Base-by-base conservation (phyloP, 1,284 basidiomycete species). In the Ceratobasidium sp. region DNA sequence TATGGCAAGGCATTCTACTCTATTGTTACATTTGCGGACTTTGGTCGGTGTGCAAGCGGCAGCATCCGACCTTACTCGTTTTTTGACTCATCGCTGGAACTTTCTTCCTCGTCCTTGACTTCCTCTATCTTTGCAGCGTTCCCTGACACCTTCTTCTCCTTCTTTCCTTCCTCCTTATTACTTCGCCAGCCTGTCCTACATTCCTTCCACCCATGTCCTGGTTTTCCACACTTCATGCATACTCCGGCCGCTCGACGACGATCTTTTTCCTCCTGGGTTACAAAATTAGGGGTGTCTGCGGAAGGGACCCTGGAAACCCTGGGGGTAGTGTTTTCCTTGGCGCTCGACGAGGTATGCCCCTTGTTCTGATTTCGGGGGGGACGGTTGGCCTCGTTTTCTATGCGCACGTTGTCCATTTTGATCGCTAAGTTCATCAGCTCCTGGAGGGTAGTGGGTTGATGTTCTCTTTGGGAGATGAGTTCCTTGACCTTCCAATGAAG, bases 141-240 rank as follows among this genome's bases (percentile, higher is more conserved):
- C 23, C 1, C 55, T 3, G 30, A 38, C 1, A 38, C 55, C 55
- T 58, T 58, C 32, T 38, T n/a, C 4, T 38, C 30, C 23, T 26
- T 35, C 30, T 58, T 38, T n/a, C n/a, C n/a, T n/a, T n/a, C n/a
- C n/a, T n/a, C n/a, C n/a, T n/a, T n/a, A n/a, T n/a, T n/a, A n/a
- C n/a, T n/a, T n/a, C 30, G 23, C 61, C 61, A 50, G 5, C 61
- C 44, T n/a, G 21, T 49, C 0, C 23, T 23, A 32, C 61, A 63
- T 3, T 63, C 23, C 21, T 63, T 32, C 5, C 26, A 14, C 9
- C 13, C 35, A 32, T 63, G 61, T 16, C 61, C 61, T 49, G 8
- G 1, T 14, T 46, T 6, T 14, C 41, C 44, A n/a, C 61, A 63
- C 23, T 63, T 63, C 9, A 63, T 63, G 44, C 61, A 63, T 26